A percentile compares a stretch with the other conserved stretches of the same genome.
Conservation (phyloP, 225 moss, liverwort and hornwort species). For the Physcomitrium patens region DNA sequence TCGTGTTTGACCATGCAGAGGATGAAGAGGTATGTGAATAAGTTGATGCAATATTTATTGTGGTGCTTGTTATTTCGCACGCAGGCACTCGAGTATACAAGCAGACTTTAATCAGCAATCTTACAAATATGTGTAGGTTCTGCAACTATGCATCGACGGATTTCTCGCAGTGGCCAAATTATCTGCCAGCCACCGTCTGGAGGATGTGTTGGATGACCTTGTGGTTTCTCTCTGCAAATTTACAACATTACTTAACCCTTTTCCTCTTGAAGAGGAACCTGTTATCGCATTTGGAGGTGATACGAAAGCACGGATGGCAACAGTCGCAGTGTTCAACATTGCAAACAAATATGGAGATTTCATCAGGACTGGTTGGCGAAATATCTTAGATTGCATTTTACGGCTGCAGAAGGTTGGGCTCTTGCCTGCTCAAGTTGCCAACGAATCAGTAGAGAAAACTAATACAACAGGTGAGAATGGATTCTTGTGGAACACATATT, state of each 20-base stretch:
- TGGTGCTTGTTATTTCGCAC: background rate
- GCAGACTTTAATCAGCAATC: conserved; percentile 54
- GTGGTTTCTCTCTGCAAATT: conserved; percentile 78
- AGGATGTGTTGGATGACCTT: conserved; percentile 74
- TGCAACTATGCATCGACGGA: conserved; percentile 63
- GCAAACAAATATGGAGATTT: conserved; percentile 77
- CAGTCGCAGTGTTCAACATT: conserved; percentile 69
- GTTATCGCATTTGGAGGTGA: conserved; percentile 71
- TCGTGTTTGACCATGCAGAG: conserved; percentile 71
- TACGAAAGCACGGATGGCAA: conserved; percentile 78
- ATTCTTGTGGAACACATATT: background rate
- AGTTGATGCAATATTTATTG: too few relatives aligned
- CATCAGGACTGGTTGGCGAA: conserved; percentile 71
- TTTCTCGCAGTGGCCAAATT: conserved; percentile 76
- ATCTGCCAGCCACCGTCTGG: conserved; percentile 64
- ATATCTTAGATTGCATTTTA: conserved; percentile 71
- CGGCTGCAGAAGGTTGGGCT: conserved; percentile 73
- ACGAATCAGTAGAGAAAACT: conserved; percentile 60
- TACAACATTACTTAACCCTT: conserved; percentile 70
- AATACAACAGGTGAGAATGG: conserved; percentile 31
- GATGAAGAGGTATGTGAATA: conserved; percentile 58
- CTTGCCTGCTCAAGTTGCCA: conserved; percentile 60
- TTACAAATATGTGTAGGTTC: conserved; percentile 58
- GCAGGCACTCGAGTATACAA: background rate
- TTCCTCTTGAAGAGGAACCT: conserved; percentile 63